Base-by-base conservation (phyloP, 2,329 filamentous ascomycete genomes). In the Plectosphaerella sp. region DNA sequence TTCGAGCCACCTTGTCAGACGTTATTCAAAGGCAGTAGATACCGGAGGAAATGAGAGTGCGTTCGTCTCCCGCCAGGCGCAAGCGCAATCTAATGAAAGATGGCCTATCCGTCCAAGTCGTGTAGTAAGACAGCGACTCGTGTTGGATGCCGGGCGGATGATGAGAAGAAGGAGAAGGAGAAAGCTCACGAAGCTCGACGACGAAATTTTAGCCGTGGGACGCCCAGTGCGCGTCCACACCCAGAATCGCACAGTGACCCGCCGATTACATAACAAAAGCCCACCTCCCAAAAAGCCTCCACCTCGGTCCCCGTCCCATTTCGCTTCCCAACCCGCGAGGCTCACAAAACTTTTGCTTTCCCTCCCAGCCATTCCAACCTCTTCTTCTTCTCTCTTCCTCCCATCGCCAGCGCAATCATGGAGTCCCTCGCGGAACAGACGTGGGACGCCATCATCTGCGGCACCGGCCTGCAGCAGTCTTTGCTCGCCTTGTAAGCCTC, bases 11-110 rank as follows among this genome's bases (percentile, higher is more conserved):
- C 84, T 84, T 83, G 82, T 89, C 87, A 90, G 77, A 77, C 68
- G 71, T 72, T 72, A 85, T 82, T 91, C 87, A 80, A 88, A 85
- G 85, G 87, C 84, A 89, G 87, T 86, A 91, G 87, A 91, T 91
- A 91, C 87, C 86, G 85, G 85, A 83, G 78, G 86, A 82, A 71
- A 62, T 22, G 22, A 52, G 53, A 59, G 48, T 53, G 55, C 54
- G 18, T 63, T 49, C 22, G 57, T 88, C 83, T 88, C 68, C 79
- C 84, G 80, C 84, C 77, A 80, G 75, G 72, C 72, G 68, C 59
- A 69, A 70, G 69, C 68, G 69, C 63, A 67, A 71, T 22, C 76
- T 82, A 81, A 72, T 82, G 80, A 80, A 80, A 80, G 77, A 50
- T 42, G 53, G 51, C 54, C 56, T 58, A 58, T 67, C 65, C 67